Percentiles rank a stretch among this genome's conserved stretches.
phyloP scores from a whole-genome alignment of 108 stramenopile genomes.

The Chaetoceros tenuissimus region DNA sequence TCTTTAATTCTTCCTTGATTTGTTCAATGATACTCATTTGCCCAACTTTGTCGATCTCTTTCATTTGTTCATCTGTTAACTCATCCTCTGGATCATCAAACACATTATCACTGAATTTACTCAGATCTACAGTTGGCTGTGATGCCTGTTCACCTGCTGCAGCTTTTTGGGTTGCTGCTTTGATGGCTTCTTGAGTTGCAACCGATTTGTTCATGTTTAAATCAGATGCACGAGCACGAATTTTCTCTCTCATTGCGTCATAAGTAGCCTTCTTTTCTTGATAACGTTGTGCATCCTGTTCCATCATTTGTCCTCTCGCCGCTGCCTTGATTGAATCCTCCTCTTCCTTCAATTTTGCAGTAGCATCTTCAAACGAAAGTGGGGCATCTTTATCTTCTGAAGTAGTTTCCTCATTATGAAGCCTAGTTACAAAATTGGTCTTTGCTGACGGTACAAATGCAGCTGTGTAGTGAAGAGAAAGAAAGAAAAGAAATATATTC shows the following conservation, averaged over 20 bases:
- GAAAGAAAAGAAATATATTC: too few species aligned
- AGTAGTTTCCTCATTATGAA: too few species aligned
- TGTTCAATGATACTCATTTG: constrained; percentile 45
- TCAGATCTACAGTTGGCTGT: constrained; percentile 43
- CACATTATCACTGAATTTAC: constrained; percentile 42
- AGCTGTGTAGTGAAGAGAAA: too few species aligned
- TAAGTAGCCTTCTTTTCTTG: neutral
- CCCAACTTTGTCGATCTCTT: constrained; percentile 61
- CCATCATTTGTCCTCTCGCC: neutral
- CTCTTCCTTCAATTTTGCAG: neutral
- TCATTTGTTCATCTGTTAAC: constrained; percentile 67
- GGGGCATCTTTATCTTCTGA: neutral
- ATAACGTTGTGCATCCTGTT: neutral
- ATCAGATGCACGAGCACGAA: constrained; percentile 46
- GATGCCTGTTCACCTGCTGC: constrained; percentile 21
- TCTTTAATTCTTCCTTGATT: constrained; percentile 31
- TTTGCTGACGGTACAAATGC: too few species aligned
- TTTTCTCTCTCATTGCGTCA: constrained; percentile 51
- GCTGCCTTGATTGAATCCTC: neutral
- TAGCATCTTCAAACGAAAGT: neutral
- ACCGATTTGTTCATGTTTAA: constrained; percentile 62
- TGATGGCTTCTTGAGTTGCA: constrained; percentile 45
- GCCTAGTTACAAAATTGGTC: too few species aligned
- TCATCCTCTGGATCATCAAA: constrained; percentile 67
- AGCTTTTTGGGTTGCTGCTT: constrained; percentile 46